phyloP scores from a whole-genome alignment of 768 basidiomycete species.

The Tylopilus felleus region DNA sequence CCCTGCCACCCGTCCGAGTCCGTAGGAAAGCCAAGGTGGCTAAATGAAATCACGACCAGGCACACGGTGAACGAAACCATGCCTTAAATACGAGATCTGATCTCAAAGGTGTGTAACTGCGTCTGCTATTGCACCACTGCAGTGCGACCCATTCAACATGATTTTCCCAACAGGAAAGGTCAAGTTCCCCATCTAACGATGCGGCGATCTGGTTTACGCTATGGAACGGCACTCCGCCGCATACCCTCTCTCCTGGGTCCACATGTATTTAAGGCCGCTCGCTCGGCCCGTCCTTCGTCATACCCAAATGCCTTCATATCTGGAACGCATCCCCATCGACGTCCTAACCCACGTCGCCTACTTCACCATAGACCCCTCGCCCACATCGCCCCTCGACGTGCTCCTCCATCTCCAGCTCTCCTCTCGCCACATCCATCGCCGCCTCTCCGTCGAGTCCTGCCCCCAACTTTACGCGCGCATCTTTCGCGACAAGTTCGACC shows the following conservation, averaged over 20 bases:
- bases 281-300: constrained; percentile 14
- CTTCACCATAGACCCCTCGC: constrained; percentile 39
- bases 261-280: constrained; percentile 25
- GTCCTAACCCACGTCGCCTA: constrained; percentile 55
- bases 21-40: constrained; percentile 31
- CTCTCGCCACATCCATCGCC: constrained; percentile 40
- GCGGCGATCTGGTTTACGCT: constrained; percentile 35
- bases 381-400: constrained; percentile 37
- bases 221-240: constrained; percentile 33
- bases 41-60: constrained; percentile 37
- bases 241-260: constrained; percentile 8
- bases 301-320: constrained; percentile 41
- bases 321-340: constrained; percentile 53
- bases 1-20: constrained; percentile 21
- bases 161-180: constrained; percentile 37
- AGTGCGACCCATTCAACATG: constrained; percentile 26
- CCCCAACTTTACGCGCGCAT: constrained; percentile 58
- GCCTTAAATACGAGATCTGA: constrained; percentile 34
- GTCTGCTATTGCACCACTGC: constrained; percentile 28
- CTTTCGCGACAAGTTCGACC: constrained; percentile 50
- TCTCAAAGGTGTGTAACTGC: constrained; percentile 31
- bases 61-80: constrained; percentile 29
- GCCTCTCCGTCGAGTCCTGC: constrained; percentile 40
- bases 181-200: constrained; percentile 31
- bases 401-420: constrained; percentile 46